Evolutionary conservation across 148 eudicot genomes (phyloP).

Genomic region (Pharnaceum exiguum): DNA sequence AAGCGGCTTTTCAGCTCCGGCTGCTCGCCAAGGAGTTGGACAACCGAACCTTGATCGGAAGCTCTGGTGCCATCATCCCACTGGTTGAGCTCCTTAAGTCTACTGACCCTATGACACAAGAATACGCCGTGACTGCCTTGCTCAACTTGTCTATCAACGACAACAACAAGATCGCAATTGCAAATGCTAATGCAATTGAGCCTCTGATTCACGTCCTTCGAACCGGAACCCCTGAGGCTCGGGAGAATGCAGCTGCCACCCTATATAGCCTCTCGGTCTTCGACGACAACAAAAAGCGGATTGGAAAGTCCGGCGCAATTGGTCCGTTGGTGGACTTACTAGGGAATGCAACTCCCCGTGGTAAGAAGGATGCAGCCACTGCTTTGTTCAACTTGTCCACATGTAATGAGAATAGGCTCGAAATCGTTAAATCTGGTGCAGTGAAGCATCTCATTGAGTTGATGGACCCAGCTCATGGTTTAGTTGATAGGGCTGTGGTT

Average conservation of each 20-base stretch:
- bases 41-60: constrained; percentile 63
- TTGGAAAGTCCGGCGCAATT: constrained; percentile 75
- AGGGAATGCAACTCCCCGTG: constrained; percentile 66
- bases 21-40: constrained; percentile 70
- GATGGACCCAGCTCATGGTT: constrained; percentile 83
- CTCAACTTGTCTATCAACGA: constrained; percentile 80
- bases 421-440: constrained; percentile 71
- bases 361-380: constrained; percentile 86
- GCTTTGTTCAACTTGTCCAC: constrained; percentile 80
- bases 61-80: constrained; percentile 53
- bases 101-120: constrained; percentile 49
- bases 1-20: constrained; percentile 59
- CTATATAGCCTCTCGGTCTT: constrained; percentile 68
- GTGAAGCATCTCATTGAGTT: constrained; percentile 67
- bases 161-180: constrained; percentile 72
- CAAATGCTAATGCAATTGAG: constrained; percentile 64
- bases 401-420: constrained; percentile 54
- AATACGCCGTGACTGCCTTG: constrained; percentile 80
- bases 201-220: constrained; percentile 72
- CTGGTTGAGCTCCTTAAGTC: constrained; percentile 61
- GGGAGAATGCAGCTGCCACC: constrained; percentile 85
- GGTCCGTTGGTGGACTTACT: constrained; percentile 67
- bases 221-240: constrained; percentile 78
- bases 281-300: constrained; percentile 54
- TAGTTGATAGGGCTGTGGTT: constrained; percentile 87